Evolutionary conservation across 1,284 basidiomycete genomes (phyloP), one percentile per base, ranked within the genome.

Genomic region (Hemileia vastatrix): DNA sequence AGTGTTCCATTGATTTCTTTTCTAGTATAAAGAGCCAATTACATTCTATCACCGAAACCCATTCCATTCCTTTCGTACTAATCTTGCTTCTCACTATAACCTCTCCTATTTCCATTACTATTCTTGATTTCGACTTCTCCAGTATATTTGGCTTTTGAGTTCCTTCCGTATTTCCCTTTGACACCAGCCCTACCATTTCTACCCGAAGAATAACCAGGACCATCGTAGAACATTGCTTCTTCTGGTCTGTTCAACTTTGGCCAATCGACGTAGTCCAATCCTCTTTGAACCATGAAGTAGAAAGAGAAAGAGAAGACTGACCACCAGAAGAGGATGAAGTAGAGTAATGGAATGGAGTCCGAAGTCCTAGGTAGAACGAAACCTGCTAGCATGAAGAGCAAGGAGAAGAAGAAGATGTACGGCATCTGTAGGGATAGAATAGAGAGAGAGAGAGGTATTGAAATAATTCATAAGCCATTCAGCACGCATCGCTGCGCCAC

Each of bases 351-450:
- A 23, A 47, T 55, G 18, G 52, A 45, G 6, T 27, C 49, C 40
- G 40, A n/a, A 31, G 32, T 31, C n/a, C 24, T 56, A 11, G 72
- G 72, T 27, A 73, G 55, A 31, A 72, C 63, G 21, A 69, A 13
- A 47, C 64, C 67, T 19, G 64, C 62, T 43, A 72, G 21, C 86
- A 95, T 87, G 69, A 94, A 89, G 50, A 90, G 66, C 0, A 90
- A n/a, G n/a, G n/a, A 86, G 72, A 92, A 89, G 21, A 81, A 83
- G 19, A 88, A 79, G 36, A 89, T 78, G 68, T 89, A 88, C 15
- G 94, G 94, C 79, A 92, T 85, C 88, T 93, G 69, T 11, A n/a
- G 24, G 18, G n/a, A 40, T 13, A 19, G 27, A 53, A n/a, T n/a
- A n/a, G n/a, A n/a, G n/a, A n/a, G n/a, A n/a, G n/a, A n/a, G n/a